Base-by-base conservation (phyloP, 257 asterid genomes). In the Capsicum baccatum region DNA sequence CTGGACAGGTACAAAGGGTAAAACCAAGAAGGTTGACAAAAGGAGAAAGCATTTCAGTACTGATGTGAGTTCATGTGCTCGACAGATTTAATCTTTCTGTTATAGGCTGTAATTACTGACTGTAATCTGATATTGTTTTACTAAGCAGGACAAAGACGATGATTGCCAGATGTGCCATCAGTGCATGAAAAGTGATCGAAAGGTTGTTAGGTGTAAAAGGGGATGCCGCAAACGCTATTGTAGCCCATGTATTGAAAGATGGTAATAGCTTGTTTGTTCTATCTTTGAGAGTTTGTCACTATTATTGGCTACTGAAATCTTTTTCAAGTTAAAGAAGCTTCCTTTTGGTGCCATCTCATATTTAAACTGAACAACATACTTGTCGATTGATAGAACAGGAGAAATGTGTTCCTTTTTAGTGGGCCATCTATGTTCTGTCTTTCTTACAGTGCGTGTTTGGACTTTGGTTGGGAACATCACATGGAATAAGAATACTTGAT, bases 131-230 rank as follows among this genome's bases (percentile, higher is more conserved):
- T 15, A 26, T 50, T 16, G 79, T 84, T 62, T 60, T 85, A 80
- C 81, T 83, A 63, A 48, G 54, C 92, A 92, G 95, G 91, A 60
- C 37, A 84, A 87, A 1, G 76, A 57, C 0, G 94, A 92, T 85
- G 84, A 89, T 58, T 88, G 74, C 88, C 90, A 84, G 87, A 92
- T 91, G 94, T 92, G 96, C 79, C 96, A 92, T 87, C 96, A 92
- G 66, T 92, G 96, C 90, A 83, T 85, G 91, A 80, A 5, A 66
- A 92, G 92, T 76, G 87, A 85, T 79, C 89, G 88, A 86, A 83
- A 85, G 70, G 94, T 92, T 62, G 91, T 85, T 44, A 84, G 95
- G 79, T 92, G 96, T 86, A 84, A 83, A 85, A 58, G 71, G 62
- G 83, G 90, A 39, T 79, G 85, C 14, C 82, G 39, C 16, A 88